phyloP scores from a whole-genome alignment of 129 eudicot species.

The Pseudognaphalium luteoalbum region DNA sequence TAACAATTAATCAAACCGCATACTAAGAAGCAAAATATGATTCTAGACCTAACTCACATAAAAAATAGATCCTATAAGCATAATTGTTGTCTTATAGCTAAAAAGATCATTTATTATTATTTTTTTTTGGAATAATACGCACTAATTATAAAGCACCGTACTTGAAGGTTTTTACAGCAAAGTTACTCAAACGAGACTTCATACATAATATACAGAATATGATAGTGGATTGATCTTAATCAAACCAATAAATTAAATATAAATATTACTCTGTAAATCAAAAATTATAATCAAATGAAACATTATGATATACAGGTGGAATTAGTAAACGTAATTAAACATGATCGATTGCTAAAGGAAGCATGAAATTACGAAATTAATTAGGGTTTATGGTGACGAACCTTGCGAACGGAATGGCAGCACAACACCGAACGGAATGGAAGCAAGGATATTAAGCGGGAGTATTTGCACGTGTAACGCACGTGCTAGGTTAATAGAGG shows the following conservation, averaged over 20 bases:
- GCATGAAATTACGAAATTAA: conserved; percentile 1
- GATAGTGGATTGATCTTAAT: neutral
- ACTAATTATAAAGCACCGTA: neutral
- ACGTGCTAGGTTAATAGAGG: no score
- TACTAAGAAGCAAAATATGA: no score
- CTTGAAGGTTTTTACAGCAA: neutral
- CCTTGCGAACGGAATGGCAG: conserved; percentile 8
- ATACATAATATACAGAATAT: neutral
- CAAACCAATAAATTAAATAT: no score
- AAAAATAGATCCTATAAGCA: no score
- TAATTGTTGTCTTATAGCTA: neutral
- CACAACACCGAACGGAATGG: neutral
- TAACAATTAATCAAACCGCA: neutral
- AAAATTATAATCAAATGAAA: neutral
- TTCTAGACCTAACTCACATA: neutral
- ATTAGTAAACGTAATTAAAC: neutral
- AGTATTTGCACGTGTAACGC: neutral
- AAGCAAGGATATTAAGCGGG: neutral
- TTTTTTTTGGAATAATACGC: neutral
- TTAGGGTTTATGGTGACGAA: conserved; percentile 40
- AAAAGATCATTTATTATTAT: neutral
- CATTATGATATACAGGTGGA: neutral
- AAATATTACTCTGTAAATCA: neutral
- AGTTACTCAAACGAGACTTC: neutral
- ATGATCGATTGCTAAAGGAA: neutral